A percentile compares a stretch with the other conserved stretches of the same genome.
phyloP scores from a whole-genome alignment of 768 basidiomycete genomes.

The Scleroderma citrinum region DNA sequence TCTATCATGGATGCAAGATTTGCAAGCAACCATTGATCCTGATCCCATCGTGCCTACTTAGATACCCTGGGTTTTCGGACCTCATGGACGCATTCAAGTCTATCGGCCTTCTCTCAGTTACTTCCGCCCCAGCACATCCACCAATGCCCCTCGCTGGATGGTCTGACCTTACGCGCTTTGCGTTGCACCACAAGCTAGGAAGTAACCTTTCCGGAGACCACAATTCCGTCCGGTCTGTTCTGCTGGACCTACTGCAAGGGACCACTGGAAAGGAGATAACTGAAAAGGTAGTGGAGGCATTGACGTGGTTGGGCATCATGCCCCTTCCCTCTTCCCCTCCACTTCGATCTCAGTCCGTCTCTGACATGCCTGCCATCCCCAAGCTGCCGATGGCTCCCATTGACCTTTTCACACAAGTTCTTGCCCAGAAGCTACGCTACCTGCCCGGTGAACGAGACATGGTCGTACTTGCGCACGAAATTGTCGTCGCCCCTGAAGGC shows the following conservation, averaged over 20 bases:
- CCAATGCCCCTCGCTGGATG: conserved; percentile 16
- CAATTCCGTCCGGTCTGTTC: conserved; percentile 30
- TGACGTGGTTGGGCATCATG: conserved; percentile 35
- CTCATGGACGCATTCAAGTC: conserved; percentile 67
- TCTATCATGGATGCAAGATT: too few relatives aligned
- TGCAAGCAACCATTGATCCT: background rate
- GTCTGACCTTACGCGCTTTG: conserved; percentile 34
- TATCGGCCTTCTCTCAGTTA: conserved; percentile 59
- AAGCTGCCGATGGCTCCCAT: conserved; percentile 44
- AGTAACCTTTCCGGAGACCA: conserved; percentile 24
- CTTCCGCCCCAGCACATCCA: conserved; percentile 5
- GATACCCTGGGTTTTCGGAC: conserved; percentile 79
- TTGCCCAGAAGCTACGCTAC: conserved; percentile 70
- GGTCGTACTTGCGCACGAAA: conserved; percentile 81
- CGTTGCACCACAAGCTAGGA: conserved; percentile 26
- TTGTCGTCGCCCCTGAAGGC: conserved; percentile 41
- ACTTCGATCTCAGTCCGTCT: background rate
- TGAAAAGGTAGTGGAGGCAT: conserved; percentile 32
- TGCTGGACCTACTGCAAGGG: conserved; percentile 17
- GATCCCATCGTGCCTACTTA: conserved; percentile 18
- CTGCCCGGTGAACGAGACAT: conserved; percentile 70
- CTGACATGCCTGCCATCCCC: conserved; percentile 39
- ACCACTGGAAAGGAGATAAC: background rate
- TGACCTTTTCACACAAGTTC: conserved; percentile 67
- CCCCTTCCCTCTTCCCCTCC: conserved; percentile 6